Evolutionary conservation across 1,139 yeast species (phyloP).

Genomic region (Saccharomyces pastorianus): DNA sequence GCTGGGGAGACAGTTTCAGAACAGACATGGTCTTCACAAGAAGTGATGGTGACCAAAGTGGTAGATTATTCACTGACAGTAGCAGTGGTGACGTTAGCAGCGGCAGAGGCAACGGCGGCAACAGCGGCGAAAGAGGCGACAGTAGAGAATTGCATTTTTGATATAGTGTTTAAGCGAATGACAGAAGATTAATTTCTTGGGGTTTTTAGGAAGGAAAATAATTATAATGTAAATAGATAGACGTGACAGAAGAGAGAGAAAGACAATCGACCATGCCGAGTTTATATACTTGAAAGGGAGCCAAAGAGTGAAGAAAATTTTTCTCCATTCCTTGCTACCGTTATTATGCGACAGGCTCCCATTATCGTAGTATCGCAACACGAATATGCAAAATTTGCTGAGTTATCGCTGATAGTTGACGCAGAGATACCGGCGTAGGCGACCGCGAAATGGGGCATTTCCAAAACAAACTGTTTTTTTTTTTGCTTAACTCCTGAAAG

Average conservation of each 20-base stretch:
- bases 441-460: not conserved
- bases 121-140: too few relatives aligned
- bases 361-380: slow-evolving; percentile 97
- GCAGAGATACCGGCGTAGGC: not conserved
- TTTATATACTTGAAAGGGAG: slow-evolving; percentile 99
- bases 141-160: too few relatives aligned
- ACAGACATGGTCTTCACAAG: too few relatives aligned
- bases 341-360: slow-evolving; percentile 89
- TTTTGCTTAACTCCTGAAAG: slow-evolving; percentile 93
- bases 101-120: too few relatives aligned
- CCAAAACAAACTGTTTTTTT: slow-evolving; percentile 35
- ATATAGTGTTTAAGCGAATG: slow-evolving; percentile 1
- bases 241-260: slow-evolving; percentile 89
- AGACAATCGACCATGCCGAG: slow-evolving; percentile 88
- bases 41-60: too few relatives aligned
- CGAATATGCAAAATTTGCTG: slow-evolving; percentile 44
- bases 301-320: slow-evolving; percentile 41
- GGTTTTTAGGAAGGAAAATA: slow-evolving; percentile 30
- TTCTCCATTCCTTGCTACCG: slow-evolving; percentile 88
- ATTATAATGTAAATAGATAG: slow-evolving; percentile 54
- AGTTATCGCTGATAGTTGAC: not conserved
- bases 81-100: too few relatives aligned
- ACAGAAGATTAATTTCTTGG: slow-evolving; percentile 13
- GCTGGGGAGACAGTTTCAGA: too few relatives aligned
- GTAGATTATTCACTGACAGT: too few relatives aligned